Evolutionary conservation across 345 rosid genomes (phyloP).

Genomic region (Lagerstroemia speciosa): DNA sequence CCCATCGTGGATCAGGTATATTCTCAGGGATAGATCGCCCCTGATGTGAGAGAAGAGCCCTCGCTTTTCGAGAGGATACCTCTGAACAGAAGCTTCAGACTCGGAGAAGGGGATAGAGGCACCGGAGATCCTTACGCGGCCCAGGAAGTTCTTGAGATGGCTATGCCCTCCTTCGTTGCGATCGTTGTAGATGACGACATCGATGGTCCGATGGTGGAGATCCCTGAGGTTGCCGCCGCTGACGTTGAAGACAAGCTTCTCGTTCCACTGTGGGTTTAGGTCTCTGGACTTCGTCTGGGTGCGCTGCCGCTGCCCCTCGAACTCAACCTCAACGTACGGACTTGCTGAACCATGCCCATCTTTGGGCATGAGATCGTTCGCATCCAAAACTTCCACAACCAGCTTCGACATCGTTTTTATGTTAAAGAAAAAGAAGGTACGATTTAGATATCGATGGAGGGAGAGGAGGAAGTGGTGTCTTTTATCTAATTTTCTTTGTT

Average conservation of each 20-base stretch:
- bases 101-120: conserved; percentile 5
- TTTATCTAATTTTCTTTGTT: no score
- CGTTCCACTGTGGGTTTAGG: conserved; percentile 21
- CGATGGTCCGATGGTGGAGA: conserved; percentile 3
- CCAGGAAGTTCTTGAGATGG: conserved; percentile 12
- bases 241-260: conserved; percentile 12
- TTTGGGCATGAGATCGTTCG: conserved; percentile 18
- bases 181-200: conserved; percentile 12
- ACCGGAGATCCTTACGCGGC: conserved; percentile 15
- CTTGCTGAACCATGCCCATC: conserved; percentile 23
- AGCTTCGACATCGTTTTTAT: conserved; percentile 3
- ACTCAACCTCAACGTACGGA: conserved; percentile 19
- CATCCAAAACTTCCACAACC: conserved; percentile 19
- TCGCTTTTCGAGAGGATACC: conserved; percentile 15
- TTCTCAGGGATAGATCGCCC: conserved; percentile 16
- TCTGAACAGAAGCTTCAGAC: conserved; percentile 9
- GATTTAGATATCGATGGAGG: no score
- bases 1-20: conserved; percentile 5
- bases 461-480: no score
- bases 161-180: not conserved
- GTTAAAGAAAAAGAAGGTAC: not conserved
- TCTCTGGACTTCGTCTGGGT: conserved; percentile 12
- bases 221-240: not conserved
- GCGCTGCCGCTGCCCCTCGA: conserved; percentile 6
- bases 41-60: conserved; percentile 9